Evolutionary conservation across 768 basidiomycete genomes (phyloP).

Genomic region (Galerina sulciceps): DNA sequence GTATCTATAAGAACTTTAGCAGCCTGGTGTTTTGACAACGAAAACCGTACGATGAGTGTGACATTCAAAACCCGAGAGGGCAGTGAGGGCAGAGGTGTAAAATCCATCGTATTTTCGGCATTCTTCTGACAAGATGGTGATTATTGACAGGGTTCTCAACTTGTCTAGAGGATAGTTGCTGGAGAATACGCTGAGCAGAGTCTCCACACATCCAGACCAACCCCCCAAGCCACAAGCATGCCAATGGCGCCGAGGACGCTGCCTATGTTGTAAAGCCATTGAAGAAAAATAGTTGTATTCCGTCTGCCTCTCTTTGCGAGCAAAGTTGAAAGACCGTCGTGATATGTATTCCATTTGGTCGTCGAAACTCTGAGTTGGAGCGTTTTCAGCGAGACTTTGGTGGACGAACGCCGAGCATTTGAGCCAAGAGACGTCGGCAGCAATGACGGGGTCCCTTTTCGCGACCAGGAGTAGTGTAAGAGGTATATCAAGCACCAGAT

Average conservation of each 20-base stretch:
- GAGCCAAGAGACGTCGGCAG: conserved; percentile 5
- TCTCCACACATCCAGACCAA: conserved; percentile 39
- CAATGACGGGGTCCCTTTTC: conserved; percentile 1
- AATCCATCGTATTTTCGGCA: background rate
- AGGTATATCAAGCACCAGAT: conserved; percentile 31
- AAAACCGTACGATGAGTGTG: conserved; percentile 37
- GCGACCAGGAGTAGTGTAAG: conserved; percentile 19
- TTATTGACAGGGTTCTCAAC: background rate
- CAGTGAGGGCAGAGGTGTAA: background rate
- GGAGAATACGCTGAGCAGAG: conserved; percentile 15
- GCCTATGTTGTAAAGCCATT: conserved; percentile 55
- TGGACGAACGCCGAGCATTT: background rate
- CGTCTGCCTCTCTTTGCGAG: conserved; percentile 36
- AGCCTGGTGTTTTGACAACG: no score
- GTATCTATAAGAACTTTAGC: conserved; percentile 54
- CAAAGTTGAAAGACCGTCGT: conserved; percentile 44
- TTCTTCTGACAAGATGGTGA: conserved; percentile 1
- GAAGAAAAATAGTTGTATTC: conserved; percentile 29
- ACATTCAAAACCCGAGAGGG: conserved; percentile 15
- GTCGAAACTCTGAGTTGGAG: conserved; percentile 52
- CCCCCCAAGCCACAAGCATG: conserved; percentile 47
- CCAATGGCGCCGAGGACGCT: conserved; percentile 48
- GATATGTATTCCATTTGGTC: conserved; percentile 48
- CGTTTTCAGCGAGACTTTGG: conserved; percentile 17
- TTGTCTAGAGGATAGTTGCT: background rate